Evolutionary conservation across 2,329 filamentous ascomycete species (phyloP).

Genomic region (Chrysoporthe cubensis): DNA sequence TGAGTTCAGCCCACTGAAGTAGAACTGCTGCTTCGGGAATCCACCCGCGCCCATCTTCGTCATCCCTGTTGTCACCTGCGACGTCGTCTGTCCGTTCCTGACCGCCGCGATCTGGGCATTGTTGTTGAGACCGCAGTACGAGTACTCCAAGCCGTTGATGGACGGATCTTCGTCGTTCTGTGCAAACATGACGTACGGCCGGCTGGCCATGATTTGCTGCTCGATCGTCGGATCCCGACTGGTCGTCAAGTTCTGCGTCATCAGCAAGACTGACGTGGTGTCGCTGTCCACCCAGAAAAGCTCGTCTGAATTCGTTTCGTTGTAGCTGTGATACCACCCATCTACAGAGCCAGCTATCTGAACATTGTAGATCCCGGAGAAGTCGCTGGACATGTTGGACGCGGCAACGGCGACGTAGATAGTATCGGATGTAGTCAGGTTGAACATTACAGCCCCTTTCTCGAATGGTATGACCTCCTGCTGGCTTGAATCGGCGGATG

Average conservation of each 20-base stretch:
- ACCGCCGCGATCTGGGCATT: conserved; percentile 66
- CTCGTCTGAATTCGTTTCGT: conserved; percentile 49
- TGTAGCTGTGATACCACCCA: conserved; percentile 71
- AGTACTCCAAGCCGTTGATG: conserved; percentile 73
- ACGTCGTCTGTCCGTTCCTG: conserved; percentile 53
- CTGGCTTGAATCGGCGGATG: conserved; percentile 48
- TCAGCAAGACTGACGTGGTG: conserved; percentile 74
- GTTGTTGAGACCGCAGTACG: conserved; percentile 77
- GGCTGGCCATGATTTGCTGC: conserved; percentile 57
- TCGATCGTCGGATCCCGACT: conserved; percentile 54
- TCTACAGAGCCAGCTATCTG: conserved; percentile 84
- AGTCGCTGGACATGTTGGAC: conserved; percentile 63
- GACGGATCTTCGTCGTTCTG: conserved; percentile 61
- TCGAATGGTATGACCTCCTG: conserved; percentile 58
- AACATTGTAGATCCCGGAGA: conserved; percentile 74
- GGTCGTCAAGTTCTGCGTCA: conserved; percentile 73
- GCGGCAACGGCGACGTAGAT: conserved; percentile 80
- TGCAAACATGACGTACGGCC: conserved; percentile 79
- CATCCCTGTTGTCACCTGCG: conserved; percentile 63
- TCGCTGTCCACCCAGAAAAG: conserved; percentile 85
- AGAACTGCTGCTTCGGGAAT: conserved; percentile 85
- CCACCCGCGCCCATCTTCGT: conserved; percentile 68
- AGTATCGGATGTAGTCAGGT: conserved; percentile 63
- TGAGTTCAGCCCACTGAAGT: conserved; percentile 73
- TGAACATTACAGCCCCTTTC: conserved; percentile 71